Evolutionary conservation across 164 flowering plant genomes (phyloP), one percentile per base, ranked within the genome.

Genomic region (Magnolia sinica): DNA sequence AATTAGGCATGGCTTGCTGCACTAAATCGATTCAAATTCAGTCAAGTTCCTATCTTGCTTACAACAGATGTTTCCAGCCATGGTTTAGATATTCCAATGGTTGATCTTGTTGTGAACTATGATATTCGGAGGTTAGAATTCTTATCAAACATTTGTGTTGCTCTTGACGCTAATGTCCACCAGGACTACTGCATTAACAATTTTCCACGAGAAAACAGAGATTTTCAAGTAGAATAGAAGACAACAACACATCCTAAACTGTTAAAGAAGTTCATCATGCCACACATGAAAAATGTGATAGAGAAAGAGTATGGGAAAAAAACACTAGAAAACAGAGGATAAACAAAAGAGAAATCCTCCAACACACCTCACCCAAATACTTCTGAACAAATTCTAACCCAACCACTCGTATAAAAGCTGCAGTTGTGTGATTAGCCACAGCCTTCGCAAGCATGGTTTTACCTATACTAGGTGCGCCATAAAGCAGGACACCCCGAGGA

Each of bases 401-500:
- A 83, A 92, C 97, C 67, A 94, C 98, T 67, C 98, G 85, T n/a
- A 96, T 92, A 81, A 96, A 96, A 73, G 99, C 94, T 13, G 95
- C 97, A 50, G 98, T 92, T 7, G 98, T 92, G 72, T 91, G 94
- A 81, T 94, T 86, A 1, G 99, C 99, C 67, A 96, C 97, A 79
- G 97, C 99, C 83, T 96, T 96, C 14, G 99, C 99, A 78, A 96
- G 93, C 98, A 96, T 92, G 2, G 98, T 96, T 82, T 96, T 94
- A 5, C 99, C 99, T 1, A 97, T 96, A 24, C 99, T 97, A 80
- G 99, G 99, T 14, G 98, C 97, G 31, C 99, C 99, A 85, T 92
- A 92, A 2, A 94, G 95, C 86, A 96, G 77, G 18, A 96, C 99
- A 76, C 99, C 99, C 8, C 97, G 90, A 37, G 98, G 99, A 73